phyloP scores from a whole-genome alignment of 2,329 filamentous ascomycete genomes.

The Zymoseptoria brevis region DNA sequence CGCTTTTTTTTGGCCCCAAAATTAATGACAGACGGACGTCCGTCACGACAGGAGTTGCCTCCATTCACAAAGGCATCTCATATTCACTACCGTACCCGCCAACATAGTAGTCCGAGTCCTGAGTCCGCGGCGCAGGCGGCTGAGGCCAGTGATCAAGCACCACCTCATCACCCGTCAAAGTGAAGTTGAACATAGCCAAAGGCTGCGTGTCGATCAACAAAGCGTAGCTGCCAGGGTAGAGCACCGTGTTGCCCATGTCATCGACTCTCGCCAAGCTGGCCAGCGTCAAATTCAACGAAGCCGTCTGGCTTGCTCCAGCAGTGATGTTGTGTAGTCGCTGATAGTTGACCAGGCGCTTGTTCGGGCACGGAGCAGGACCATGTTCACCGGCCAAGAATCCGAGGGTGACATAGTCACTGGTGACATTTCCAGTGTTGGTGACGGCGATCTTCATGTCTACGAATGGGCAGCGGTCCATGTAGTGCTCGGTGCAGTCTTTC shows the following conservation, averaged over 20 bases:
- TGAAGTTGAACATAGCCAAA: conserved; percentile 37
- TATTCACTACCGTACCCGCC: conserved; percentile 21
- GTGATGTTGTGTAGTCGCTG: conserved; percentile 33
- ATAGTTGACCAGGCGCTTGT: conserved; percentile 48
- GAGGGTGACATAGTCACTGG: conserved; percentile 48
- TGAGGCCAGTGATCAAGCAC: conserved; percentile 37
- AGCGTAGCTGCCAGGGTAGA: conserved; percentile 49
- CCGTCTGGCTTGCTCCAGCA: conserved; percentile 21
- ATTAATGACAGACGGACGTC: not conserved
- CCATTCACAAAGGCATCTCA: not conserved
- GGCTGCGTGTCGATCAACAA: conserved; percentile 41
- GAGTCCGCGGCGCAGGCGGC: conserved; percentile 17
- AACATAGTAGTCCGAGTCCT: conserved; percentile 25
- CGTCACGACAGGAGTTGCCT: not conserved
- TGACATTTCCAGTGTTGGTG: conserved; percentile 39
- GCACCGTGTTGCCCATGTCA: conserved; percentile 42
- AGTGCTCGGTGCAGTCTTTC: conserved; percentile 29
- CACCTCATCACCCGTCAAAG: conserved; percentile 38
- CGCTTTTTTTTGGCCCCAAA: not conserved
- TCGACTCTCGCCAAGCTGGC: conserved; percentile 45
- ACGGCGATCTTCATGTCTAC: conserved; percentile 37
- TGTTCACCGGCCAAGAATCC: conserved; percentile 44
- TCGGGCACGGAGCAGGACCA: conserved; percentile 44
- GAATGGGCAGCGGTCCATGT: conserved; percentile 40
- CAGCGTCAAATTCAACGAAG: conserved; percentile 38